These are phyloP conservation scores for Arthromyces matolae DNA, from an alignment of 768 basidiomycete species.

Conservation along the genomic window DNA sequence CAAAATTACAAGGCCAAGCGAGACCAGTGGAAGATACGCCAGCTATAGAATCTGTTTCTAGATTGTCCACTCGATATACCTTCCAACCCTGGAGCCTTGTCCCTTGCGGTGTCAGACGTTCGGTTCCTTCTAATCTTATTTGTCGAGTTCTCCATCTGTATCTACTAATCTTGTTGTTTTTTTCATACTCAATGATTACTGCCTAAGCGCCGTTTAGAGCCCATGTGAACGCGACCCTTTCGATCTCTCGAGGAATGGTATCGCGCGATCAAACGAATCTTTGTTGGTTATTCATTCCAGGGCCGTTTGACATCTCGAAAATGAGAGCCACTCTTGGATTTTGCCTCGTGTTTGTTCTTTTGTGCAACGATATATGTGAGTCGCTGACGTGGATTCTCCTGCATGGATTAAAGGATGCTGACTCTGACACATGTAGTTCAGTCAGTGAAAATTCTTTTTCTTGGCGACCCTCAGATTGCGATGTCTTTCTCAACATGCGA, in stretches of 20 bases:
- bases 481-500: not conserved
- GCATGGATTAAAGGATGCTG: not conserved
- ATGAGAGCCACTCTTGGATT: not conserved
- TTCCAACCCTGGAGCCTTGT: conserved; percentile 2
- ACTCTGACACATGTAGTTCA: conserved; percentile 1
- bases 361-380: conserved; percentile 5
- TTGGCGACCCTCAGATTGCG: not conserved
- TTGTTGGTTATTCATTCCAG: not conserved
- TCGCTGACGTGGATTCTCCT: not conserved
- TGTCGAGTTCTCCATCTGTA: conserved; percentile 25
- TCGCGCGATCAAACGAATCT: not conserved
- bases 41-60: conserved; percentile 91
- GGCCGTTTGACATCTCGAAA: conserved; percentile 5
- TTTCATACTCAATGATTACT: conserved; percentile 13
- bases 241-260: conserved; percentile 23
- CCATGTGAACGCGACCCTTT: not conserved
- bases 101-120: conserved; percentile 11
- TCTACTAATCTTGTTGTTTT: conserved; percentile 20
- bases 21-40: conserved; percentile 92
- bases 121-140: conserved; percentile 20
- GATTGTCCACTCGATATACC: conserved; percentile 4
- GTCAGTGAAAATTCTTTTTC: not conserved
- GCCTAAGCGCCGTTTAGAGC: not conserved
- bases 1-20: conserved; percentile 95
- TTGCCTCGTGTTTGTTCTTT: conserved; percentile 1